phyloP scores from a whole-genome alignment of 2,329 filamentous ascomycete genomes.

The Calycina marina region DNA sequence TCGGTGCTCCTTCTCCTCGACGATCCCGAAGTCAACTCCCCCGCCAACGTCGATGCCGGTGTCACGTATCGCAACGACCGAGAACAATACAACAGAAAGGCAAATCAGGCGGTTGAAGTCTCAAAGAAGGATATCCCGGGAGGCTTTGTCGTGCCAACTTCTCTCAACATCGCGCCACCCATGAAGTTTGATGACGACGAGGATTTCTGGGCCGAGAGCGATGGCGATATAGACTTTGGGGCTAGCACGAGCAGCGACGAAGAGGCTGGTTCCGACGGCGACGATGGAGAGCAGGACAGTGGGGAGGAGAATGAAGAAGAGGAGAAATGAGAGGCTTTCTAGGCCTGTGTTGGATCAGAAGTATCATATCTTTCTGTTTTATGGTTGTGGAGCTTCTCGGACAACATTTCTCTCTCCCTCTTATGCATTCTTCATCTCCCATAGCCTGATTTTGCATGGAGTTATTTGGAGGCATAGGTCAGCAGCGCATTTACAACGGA shows the following conservation, averaged over 20 bases:
- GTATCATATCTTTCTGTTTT: background rate
- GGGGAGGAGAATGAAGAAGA: slow-evolving; percentile 32
- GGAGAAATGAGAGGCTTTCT: slow-evolving; percentile 8
- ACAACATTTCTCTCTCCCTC: too few species aligned
- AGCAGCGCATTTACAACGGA: too few species aligned
- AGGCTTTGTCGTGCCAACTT: slow-evolving; percentile 71
- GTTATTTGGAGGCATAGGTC: too few species aligned
- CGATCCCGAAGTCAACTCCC: slow-evolving; percentile 83
- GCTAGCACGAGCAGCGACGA: slow-evolving; percentile 53
- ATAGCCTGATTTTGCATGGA: too few species aligned
- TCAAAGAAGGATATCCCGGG: slow-evolving; percentile 69
- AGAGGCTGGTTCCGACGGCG: slow-evolving; percentile 45
- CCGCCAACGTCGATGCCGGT: slow-evolving; percentile 87
- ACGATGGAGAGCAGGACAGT: slow-evolving; percentile 37
- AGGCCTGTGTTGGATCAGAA: background rate
- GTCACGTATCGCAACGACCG: slow-evolving; percentile 69
- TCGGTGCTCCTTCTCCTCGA: slow-evolving; percentile 86
- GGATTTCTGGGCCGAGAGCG: slow-evolving; percentile 70
- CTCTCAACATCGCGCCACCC: slow-evolving; percentile 43
- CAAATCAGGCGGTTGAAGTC: slow-evolving; percentile 52
- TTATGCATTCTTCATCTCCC: too few species aligned
- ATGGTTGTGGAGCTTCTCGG: too few species aligned
- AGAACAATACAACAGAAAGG: slow-evolving; percentile 52
- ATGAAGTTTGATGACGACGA: slow-evolving; percentile 58
- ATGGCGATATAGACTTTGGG: slow-evolving; percentile 64